These are phyloP conservation scores for Thermomucor indicae-seudaticae DNA, from an alignment of 371 early-diverging fungal species.

Conservation along the genomic window DNA sequence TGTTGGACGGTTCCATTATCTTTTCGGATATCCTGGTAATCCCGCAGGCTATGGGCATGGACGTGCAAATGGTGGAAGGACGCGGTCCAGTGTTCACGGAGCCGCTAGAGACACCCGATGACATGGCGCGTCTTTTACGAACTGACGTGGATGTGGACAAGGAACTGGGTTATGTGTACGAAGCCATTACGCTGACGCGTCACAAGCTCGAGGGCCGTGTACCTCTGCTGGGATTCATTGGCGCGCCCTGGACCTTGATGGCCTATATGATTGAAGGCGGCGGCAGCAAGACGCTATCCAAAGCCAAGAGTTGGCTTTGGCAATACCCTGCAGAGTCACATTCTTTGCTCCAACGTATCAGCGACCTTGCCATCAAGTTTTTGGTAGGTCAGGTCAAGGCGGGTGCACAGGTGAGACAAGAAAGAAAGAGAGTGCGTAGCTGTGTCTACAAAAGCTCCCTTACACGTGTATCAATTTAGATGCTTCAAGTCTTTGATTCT, in stretches of 20 bases:
- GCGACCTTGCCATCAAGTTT: slow-evolving; percentile 82
- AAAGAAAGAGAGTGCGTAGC: too few species aligned
- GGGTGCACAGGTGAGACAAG: slow-evolving; percentile 89
- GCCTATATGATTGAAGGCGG: slow-evolving; percentile 99
- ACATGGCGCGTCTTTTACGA: slow-evolving; percentile 64
- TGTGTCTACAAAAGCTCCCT: background rate
- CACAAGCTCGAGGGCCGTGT: slow-evolving; percentile 81
- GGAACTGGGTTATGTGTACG: slow-evolving; percentile 89
- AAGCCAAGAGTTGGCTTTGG: slow-evolving; percentile 90
- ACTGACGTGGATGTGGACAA: slow-evolving; percentile 66
- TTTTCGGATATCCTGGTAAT: slow-evolving; percentile 97
- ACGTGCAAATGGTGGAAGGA: slow-evolving; percentile 90
- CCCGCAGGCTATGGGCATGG: slow-evolving; percentile 95
- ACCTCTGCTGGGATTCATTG: slow-evolving; percentile 93
- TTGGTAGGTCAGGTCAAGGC: slow-evolving; percentile 92
- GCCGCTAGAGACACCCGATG: slow-evolving; percentile 72
- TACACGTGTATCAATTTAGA: slow-evolving; percentile 30
- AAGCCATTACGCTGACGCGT: slow-evolving; percentile 93
- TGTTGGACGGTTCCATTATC: slow-evolving; percentile 96
- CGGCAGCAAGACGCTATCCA: slow-evolving; percentile 85
- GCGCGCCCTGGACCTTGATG: slow-evolving; percentile 98
- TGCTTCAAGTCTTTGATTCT: slow-evolving; percentile 96
- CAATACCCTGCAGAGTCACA: slow-evolving; percentile 79
- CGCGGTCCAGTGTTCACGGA: slow-evolving; percentile 91
- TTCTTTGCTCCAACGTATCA: slow-evolving; percentile 72